Evolutionary conservation across 495 filamentous ascomycete genomes (phyloP).

Genomic region (Amniculicola lignicola): DNA sequence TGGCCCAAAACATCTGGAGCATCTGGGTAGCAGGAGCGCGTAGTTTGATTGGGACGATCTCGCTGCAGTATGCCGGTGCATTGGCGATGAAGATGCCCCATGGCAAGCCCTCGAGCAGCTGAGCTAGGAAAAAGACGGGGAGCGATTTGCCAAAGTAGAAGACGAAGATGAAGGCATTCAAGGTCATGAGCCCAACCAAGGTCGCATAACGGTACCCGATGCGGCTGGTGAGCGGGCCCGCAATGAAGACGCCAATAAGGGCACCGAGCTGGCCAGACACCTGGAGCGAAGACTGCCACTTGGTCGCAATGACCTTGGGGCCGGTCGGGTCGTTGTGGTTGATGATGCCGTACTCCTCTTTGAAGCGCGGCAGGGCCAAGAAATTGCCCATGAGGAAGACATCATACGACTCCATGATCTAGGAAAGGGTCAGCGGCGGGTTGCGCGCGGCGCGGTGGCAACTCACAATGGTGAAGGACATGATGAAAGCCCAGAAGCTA

Average conservation of each 20-base stretch:
- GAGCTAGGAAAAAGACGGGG: conserved; percentile 45
- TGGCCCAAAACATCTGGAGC: conserved; percentile 51
- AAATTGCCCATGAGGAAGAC: conserved; percentile 18
- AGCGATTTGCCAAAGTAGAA: conserved; percentile 48
- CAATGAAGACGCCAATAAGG: conserved; percentile 47
- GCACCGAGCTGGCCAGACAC: conserved; percentile 46
- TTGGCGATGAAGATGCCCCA: conserved; percentile 55
- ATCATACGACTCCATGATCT: conserved; percentile 21
- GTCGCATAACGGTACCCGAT: conserved; percentile 51
- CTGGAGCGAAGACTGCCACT: conserved; percentile 50
- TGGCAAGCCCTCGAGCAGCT: conserved; percentile 49
- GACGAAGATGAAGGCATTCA: conserved; percentile 50
- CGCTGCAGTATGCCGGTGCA: conserved; percentile 47
- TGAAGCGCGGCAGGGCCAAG: conserved; percentile 1
- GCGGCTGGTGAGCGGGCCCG: conserved; percentile 47
- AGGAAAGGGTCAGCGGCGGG: neutral
- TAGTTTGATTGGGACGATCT: conserved; percentile 48
- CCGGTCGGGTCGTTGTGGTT: neutral
- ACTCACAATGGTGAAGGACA: conserved; percentile 54
- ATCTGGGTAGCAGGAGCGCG: conserved; percentile 48
- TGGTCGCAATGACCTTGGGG: conserved; percentile 37
- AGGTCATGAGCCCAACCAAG: conserved; percentile 43
- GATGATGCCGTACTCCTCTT: conserved; percentile 2
- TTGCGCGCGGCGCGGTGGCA: conserved; percentile 11
- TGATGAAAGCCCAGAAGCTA: conserved; percentile 52